phyloP scores from a whole-genome alignment of 768 basidiomycete species.

The Lentinula lateritia region DNA sequence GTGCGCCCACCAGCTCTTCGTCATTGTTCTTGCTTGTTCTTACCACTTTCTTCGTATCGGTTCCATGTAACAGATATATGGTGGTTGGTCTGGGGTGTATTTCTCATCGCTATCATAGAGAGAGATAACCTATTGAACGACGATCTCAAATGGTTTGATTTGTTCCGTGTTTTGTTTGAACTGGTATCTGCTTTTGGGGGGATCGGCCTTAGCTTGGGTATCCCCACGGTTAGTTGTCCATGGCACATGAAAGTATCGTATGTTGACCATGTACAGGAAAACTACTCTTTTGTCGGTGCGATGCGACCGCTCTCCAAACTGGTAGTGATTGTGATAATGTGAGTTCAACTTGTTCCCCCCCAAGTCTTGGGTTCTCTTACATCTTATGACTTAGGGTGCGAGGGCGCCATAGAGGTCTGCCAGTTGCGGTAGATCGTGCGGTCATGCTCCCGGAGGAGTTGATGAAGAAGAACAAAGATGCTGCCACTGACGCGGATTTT shows the following conservation, averaged over 20 bases:
- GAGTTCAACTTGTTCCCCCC: constrained; percentile 2
- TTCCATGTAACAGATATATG: constrained; percentile 51
- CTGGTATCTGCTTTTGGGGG: constrained; percentile 64
- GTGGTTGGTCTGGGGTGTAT: constrained; percentile 75
- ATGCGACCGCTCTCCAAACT: constrained; percentile 66
- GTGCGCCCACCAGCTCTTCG: constrained; percentile 22
- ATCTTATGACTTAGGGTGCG: constrained; percentile 39
- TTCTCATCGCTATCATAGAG: constrained; percentile 70
- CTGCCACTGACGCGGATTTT: constrained; percentile 17
- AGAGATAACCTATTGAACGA: constrained; percentile 49
- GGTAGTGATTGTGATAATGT: constrained; percentile 70
- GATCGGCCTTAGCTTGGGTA: constrained; percentile 65
- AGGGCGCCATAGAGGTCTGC: constrained; percentile 66
- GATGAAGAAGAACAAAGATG: constrained; percentile 1
- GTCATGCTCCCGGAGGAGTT: constrained; percentile 16
- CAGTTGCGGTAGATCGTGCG: constrained; percentile 63
- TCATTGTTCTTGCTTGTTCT: neutral
- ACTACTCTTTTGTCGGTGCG: constrained; percentile 59
- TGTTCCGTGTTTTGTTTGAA: constrained; percentile 55
- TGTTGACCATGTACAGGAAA: constrained; percentile 30
- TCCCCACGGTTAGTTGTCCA: constrained; percentile 33
- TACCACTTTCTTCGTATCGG: neutral
- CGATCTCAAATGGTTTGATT: constrained; percentile 57
- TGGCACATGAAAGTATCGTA: neutral
- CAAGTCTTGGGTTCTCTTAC: neutral